Base-by-base conservation (phyloP, 2,329 filamentous ascomycete genomes). In the Colletotrichum filicis region DNA sequence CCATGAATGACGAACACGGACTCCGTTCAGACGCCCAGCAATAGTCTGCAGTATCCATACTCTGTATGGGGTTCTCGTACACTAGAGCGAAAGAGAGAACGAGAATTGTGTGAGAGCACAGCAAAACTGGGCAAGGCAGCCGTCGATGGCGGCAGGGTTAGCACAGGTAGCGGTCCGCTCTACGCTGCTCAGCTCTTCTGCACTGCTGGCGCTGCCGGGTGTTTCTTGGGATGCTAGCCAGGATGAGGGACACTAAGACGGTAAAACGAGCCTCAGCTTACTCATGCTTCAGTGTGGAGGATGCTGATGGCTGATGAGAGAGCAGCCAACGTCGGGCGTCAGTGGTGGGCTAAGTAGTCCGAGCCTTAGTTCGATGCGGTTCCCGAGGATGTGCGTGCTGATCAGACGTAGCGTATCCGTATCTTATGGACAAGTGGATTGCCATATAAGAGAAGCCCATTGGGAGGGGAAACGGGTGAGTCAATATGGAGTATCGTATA, bases 221-320 rank as follows among this genome's bases (percentile, higher is more conserved):
- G 37, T 53, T 8, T 62, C 46, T 57, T 57, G 24, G 55, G 24
- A 55, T 59, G 26, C 26, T 14, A 55, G 37, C 53, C 19, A 16
- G 67, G 61, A 30, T 42, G 28, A 12, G 24, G 16, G 30, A 46
- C 67, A 11, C 16, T 53, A 52, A 16, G 37, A 12, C 52, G 7
- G 19, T 53, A 52, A 12, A 53, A 12, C 59, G 60, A 71, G 64
- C 57, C 68, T 62, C 64, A 62, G 68, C 68, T 68, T 68, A 68
- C 64, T 68, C 69, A 68, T 49, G 42, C 19, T 49, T 49, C 42
- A 49, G 8, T 49, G 42, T 49, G 42, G 42, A 49, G 42, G 35
- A 58, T 35, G 37, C 37, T 46, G 26, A 46, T 22, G 49, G 28
- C 16, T n/a, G 30, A 63, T 28, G 30, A 49, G 35, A 22, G 67